Percentiles rank a stretch among this genome's conserved stretches.
Conservation (phyloP, 768 basidiomycete genomes). For the Pholiota microspora region DNA sequence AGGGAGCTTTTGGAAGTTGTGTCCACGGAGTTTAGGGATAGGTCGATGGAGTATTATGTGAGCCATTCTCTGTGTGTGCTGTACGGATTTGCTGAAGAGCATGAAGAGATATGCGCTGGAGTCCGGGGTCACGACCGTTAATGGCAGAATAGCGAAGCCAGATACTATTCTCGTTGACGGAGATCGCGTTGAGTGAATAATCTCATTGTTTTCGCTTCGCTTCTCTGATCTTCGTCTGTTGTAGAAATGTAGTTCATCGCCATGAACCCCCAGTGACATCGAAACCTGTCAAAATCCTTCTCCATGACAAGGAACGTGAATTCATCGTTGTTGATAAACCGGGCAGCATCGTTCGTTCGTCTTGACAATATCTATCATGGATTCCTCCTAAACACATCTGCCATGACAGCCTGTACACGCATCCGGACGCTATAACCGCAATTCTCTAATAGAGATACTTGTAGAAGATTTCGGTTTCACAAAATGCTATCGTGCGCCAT, state of each 20-base stretch:
- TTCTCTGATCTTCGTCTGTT: background rate
- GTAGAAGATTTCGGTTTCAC: constrained; percentile 79
- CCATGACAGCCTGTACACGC: constrained; percentile 80
- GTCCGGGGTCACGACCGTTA: constrained; percentile 93
- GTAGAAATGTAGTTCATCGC: constrained; percentile 80
- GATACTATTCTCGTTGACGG: constrained; percentile 81
- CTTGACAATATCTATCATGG: constrained; percentile 14
- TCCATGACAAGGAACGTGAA: constrained; percentile 73
- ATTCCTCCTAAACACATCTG: constrained; percentile 8
- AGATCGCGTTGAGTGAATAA: constrained; percentile 81
- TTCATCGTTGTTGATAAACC: constrained; percentile 97
- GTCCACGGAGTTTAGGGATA: constrained; percentile 90
- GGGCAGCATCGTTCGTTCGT: constrained; percentile 83
- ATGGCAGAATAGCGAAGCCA: constrained; percentile 81
- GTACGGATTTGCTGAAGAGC: background rate
- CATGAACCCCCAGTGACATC: constrained; percentile 96
- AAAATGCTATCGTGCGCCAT: constrained; percentile 76
- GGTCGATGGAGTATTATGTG: constrained; percentile 95
- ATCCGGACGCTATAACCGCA: constrained; percentile 85
- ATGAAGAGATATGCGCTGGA: constrained; percentile 62
- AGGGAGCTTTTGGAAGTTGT: constrained; percentile 89
- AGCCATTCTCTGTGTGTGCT: constrained; percentile 28
- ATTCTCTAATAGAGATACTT: constrained; percentile 86
- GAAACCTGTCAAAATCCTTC: constrained; percentile 75
- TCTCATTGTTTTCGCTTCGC: background rate